phyloP scores from a whole-genome alignment of 768 basidiomycete species.

The Wakefieldia striispora region DNA sequence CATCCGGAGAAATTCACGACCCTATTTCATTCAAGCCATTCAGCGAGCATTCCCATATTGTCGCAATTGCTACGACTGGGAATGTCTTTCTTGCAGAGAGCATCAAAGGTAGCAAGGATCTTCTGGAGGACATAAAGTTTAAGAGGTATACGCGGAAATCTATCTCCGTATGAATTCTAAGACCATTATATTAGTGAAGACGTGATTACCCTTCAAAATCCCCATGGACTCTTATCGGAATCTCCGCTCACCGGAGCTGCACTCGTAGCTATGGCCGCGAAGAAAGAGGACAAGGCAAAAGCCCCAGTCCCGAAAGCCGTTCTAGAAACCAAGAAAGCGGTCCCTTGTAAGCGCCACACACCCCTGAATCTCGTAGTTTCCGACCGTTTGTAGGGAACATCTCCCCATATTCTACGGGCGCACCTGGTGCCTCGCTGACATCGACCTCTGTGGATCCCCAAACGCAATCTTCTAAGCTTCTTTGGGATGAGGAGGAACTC shows the following conservation, averaged over 20 bases:
- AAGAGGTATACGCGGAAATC: conserved; percentile 58
- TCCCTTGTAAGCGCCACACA: conserved; percentile 56
- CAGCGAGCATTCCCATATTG: conserved; percentile 93
- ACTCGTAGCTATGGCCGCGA: conserved; percentile 29
- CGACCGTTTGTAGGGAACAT: conserved; percentile 63
- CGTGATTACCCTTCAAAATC: conserved; percentile 92
- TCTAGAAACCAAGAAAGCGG: conserved; percentile 46
- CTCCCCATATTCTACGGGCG: conserved; percentile 88
- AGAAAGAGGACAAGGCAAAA: conserved; percentile 35
- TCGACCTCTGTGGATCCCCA: conserved; percentile 87
- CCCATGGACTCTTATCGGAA: conserved; percentile 68
- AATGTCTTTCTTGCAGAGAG: conserved; percentile 95
- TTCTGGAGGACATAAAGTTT: conserved; percentile 83
- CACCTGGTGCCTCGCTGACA: conserved; percentile 90
- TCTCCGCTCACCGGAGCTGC: conserved; percentile 40
- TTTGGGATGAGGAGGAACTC: conserved; percentile 99
- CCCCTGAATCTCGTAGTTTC: not conserved
- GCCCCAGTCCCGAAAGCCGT: conserved; percentile 32
- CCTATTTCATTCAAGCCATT: conserved; percentile 98
- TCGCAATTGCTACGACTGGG: conserved; percentile 84
- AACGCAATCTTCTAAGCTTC: conserved; percentile 61
- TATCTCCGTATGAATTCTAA: not conserved
- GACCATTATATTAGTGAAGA: conserved; percentile 55
- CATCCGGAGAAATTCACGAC: conserved; percentile 87
- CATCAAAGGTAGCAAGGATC: conserved; percentile 78